Conservation (phyloP, 495 filamentous ascomycete species). For the Melanomma pulvis-pyrius region DNA sequence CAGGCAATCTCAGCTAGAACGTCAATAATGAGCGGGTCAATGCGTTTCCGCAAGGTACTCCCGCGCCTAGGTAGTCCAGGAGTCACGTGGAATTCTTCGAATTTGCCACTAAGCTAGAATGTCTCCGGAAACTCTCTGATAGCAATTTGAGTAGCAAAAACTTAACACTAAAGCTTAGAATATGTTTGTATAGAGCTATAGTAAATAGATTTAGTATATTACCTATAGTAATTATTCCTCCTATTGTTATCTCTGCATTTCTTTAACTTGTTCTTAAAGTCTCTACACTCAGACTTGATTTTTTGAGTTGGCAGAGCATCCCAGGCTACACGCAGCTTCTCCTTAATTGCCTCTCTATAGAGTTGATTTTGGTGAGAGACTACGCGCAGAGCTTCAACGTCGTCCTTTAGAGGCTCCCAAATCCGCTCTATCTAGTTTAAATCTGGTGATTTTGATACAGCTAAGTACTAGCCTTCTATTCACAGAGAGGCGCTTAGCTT, state of each 20-base stretch:
- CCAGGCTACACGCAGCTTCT: background rate
- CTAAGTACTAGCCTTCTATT: background rate
- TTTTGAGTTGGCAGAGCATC: background rate
- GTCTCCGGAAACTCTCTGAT: background rate
- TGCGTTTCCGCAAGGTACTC: too few relatives aligned
- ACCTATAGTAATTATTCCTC: background rate
- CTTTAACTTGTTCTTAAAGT: background rate
- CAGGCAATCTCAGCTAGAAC: too few relatives aligned
- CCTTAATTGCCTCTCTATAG: background rate
- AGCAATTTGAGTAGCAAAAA: background rate
- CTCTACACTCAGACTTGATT: background rate
- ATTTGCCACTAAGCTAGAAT: too few relatives aligned
- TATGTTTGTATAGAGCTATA: background rate
- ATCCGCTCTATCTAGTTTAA: background rate
- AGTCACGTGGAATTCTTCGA: slow-evolving; percentile 1
- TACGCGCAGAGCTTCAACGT: background rate
- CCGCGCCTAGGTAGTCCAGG: background rate
- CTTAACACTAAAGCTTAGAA: background rate
- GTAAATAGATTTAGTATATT: background rate
- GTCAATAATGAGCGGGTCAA: too few relatives aligned
- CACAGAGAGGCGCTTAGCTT: slow-evolving; percentile 2
- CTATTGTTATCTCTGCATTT: background rate
- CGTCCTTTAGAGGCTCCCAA: background rate
- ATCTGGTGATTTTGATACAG: background rate
- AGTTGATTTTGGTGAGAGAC: background rate